Evolutionary conservation across 257 asterid species (phyloP), one percentile per base, ranked within the genome.

Genomic region (Avicennia marina): DNA sequence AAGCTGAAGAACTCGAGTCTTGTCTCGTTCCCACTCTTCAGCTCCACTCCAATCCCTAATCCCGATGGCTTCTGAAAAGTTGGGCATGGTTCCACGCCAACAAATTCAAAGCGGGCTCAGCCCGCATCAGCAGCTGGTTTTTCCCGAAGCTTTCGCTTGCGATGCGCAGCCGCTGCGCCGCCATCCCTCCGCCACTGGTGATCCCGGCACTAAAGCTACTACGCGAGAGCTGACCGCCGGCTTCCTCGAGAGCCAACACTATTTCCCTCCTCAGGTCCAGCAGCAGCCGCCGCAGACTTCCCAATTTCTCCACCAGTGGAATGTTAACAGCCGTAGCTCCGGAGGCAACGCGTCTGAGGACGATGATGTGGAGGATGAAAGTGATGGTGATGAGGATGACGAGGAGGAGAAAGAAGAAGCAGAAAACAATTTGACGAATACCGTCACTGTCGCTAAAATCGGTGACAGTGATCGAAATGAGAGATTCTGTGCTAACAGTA

Each of bases 301-400:
- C 12, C 77, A 79, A 24, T 83, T 81, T 58, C 84, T 81, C 65
- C 77, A 64, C 57, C 81, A 72, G 21, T 85, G 93, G 96, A 74
- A 44, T 13, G 62, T 68, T 53, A 64, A 52, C 48, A 57, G 73
- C 52, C 80, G 81, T 22, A 54, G 78, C 61, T 72, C 87, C 56
- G 75, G 80, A n/a, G n/a, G n/a, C n/a, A 87, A 80, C 54, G 90
- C 72, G 60, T 75, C 88, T 49, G 94, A 80, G 31, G 89, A 70
- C 8, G 87, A 81, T 1, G 85, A 73, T 1, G 69, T 2, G 52
- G 80, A 72, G 0, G 87, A 72, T 1, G 79, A 72, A 0, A 78
- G 72, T 1, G 81, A 66, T 0, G 72, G 62, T 1, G 78, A 69
- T 0, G 93, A 72, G 0, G 79, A 70, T 2, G 89, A 75, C 0